Evolutionary conservation across 73 alveolate species (phyloP), one percentile per base, ranked within the genome.

Genomic region (Uronychia binucleata): DNA sequence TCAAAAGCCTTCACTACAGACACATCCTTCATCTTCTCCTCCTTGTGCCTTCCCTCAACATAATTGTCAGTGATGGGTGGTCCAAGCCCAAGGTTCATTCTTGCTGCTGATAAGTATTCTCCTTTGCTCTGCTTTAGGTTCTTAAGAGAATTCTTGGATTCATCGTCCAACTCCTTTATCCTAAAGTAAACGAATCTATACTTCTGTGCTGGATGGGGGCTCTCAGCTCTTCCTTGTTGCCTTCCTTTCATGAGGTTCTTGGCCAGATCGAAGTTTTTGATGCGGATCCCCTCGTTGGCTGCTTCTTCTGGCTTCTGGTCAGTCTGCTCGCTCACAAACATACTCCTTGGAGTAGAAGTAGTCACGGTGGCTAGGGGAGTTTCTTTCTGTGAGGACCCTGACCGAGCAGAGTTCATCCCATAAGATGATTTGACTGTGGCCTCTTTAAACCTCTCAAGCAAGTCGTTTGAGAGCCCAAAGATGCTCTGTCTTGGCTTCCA

Each of bases 231-330:
- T 1, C 88, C 88, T 27, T 31, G 28, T 30, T 81, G 88, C 13
- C 88, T 58, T 19, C 88, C 88, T 81, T 59, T 81, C 88, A 81
- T 81, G 46, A 81, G 59, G 34, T 59, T 31, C 32, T 58, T 30
- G 1, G 88, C 88, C 30, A 81, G 74, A 27, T 81, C 81, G 27
- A 81, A 30, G 27, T 59, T 59, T 31, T 59, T 27, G 26, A 81
- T 81, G 5, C 67, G 5, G n/a, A 46, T 46, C 19, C 19, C 5
- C 67, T 46, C 67, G 5, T 46, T 5, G 5, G 5, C 5, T 11
- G 67, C 5, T 11, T 46, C 67, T 46, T 46, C 67, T 46, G 19
- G n/a, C 19, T 46, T 46, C 19, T 46, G 19, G 5, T 46, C 67
- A 46, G 67, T 46, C 19, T 46, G 67, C n/a, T 46, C 67, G 19